phyloP scores from a whole-genome alignment of 352 stramenopile species.

The Phytophthora hybrid region DNA sequence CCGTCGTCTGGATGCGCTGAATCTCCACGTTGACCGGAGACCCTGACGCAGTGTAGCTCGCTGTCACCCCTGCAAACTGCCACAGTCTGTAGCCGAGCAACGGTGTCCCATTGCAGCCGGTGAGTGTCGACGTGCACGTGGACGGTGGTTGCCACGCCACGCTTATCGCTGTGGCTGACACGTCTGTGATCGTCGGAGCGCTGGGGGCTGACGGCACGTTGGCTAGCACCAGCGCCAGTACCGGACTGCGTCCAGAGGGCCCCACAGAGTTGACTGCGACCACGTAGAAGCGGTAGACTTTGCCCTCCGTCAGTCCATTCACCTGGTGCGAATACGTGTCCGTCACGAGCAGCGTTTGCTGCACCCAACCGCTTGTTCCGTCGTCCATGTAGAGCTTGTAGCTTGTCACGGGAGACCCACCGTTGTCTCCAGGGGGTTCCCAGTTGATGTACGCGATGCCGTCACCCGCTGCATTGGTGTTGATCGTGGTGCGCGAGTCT shows the following conservation, averaged over 20 bases:
- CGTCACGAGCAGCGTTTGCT: slow-evolving; percentile 49
- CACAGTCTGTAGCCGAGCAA: slow-evolving; percentile 95
- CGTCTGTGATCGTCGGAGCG: slow-evolving; percentile 66
- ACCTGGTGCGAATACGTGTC: slow-evolving; percentile 61
- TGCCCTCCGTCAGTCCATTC: slow-evolving; percentile 72
- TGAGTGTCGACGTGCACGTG: slow-evolving; percentile 75
- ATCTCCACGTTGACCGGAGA: slow-evolving; percentile 87
- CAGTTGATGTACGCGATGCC: slow-evolving; percentile 82
- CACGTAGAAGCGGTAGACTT: slow-evolving; percentile 95
- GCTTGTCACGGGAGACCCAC: slow-evolving; percentile 89
- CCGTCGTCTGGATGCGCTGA: slow-evolving; percentile 90
- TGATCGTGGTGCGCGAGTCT: slow-evolving; percentile 80
- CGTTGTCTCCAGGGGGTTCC: slow-evolving; percentile 92
- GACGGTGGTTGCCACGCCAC: slow-evolving; percentile 73
- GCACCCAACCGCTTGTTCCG: slow-evolving; percentile 52
- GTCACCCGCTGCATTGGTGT: slow-evolving; percentile 54
- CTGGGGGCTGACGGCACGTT: slow-evolving; percentile 67
- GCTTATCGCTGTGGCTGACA: slow-evolving; percentile 68
- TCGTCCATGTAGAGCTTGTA: slow-evolving; percentile 95
- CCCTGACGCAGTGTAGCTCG: slow-evolving; percentile 79
- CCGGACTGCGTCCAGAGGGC: slow-evolving; percentile 77
- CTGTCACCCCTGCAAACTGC: slow-evolving; percentile 87
- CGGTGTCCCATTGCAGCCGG: slow-evolving; percentile 79
- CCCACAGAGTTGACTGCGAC: slow-evolving; percentile 88
- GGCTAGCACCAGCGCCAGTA: slow-evolving; percentile 92